Percentiles rank a stretch among this genome's conserved stretches.
phyloP scores from a whole-genome alignment of 768 basidiomycete species.

The Candolleomyces eurysporus region DNA sequence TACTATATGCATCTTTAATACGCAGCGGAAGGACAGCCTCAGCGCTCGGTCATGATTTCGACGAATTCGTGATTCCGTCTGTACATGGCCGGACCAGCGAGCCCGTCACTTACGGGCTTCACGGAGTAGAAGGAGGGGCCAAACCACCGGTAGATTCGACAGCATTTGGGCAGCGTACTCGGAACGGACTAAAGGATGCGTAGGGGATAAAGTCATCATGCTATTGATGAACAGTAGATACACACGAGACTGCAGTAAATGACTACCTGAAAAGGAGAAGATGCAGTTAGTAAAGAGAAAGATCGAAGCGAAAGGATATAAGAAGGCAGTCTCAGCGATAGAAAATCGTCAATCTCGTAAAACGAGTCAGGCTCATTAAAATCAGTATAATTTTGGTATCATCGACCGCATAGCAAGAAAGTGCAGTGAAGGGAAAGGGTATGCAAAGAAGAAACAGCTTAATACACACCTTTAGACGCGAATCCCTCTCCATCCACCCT shows the following conservation, averaged over 20 bases:
- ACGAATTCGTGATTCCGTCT: too few relatives aligned
- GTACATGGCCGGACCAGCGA: too few relatives aligned
- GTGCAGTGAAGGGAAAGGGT: constrained; percentile 10
- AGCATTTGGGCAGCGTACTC: too few relatives aligned
- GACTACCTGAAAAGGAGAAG: neutral
- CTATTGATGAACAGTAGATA: too few relatives aligned
- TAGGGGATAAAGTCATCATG: too few relatives aligned
- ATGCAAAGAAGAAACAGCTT: neutral
- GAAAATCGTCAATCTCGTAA: constrained; percentile 34
- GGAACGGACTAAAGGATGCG: too few relatives aligned
- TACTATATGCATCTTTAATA: too few relatives aligned
- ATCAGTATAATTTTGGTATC: constrained; percentile 47
- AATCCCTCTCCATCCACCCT: neutral
- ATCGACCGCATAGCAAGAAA: constrained; percentile 25
- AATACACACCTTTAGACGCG: constrained; percentile 21
- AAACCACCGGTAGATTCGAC: too few relatives aligned
- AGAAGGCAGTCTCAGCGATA: constrained; percentile 31
- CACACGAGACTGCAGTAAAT: neutral
- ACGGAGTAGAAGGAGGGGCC: too few relatives aligned
- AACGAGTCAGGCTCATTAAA: constrained; percentile 50
- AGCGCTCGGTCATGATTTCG: too few relatives aligned
- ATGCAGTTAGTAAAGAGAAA: constrained; percentile 1
- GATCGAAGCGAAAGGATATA: neutral
- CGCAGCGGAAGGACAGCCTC: too few relatives aligned
- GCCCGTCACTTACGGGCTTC: too few relatives aligned